These are phyloP conservation scores for Cordyceps militaris DNA, from an alignment of 2,329 filamentous ascomycete species.

Conservation along the genomic window DNA sequence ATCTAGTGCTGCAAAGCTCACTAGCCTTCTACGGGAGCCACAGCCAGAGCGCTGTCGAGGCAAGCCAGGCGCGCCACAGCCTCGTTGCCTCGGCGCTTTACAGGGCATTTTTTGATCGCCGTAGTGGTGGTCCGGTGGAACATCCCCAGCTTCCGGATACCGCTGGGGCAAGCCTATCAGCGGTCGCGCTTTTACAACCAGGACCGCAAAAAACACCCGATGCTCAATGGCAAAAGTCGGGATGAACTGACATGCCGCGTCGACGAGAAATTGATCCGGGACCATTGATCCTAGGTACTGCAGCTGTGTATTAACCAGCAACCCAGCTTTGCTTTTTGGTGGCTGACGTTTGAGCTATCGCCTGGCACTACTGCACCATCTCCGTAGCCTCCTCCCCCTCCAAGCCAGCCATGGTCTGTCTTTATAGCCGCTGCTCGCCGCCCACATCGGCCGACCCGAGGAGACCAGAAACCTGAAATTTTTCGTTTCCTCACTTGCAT, in stretches of 20 bases:
- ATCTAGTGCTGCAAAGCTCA: not conserved
- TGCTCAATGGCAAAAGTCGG: slow-evolving; percentile 6
- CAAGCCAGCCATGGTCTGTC: not conserved
- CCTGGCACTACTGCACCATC: not conserved
- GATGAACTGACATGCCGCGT: not conserved
- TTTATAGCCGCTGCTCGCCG: slow-evolving; percentile 1
- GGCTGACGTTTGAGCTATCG: not conserved
- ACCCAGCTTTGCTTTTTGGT: not conserved
- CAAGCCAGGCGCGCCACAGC: not conserved
- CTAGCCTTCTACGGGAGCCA: not conserved
- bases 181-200: not conserved
- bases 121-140: not conserved
- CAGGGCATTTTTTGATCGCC: no score
- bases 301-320: not conserved
- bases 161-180: slow-evolving; percentile 1
- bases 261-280: not conserved
- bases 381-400: not conserved
- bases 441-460: slow-evolving; percentile 12
- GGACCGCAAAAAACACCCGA: not conserved
- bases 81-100: no score
- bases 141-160: not conserved
- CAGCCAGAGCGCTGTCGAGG: not conserved
- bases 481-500: not conserved
- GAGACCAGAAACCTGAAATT: not conserved
- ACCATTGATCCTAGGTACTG: not conserved